These are phyloP conservation scores for Microcera coccophila DNA, from an alignment of 2,329 filamentous ascomycete species.

Conservation along the genomic window DNA sequence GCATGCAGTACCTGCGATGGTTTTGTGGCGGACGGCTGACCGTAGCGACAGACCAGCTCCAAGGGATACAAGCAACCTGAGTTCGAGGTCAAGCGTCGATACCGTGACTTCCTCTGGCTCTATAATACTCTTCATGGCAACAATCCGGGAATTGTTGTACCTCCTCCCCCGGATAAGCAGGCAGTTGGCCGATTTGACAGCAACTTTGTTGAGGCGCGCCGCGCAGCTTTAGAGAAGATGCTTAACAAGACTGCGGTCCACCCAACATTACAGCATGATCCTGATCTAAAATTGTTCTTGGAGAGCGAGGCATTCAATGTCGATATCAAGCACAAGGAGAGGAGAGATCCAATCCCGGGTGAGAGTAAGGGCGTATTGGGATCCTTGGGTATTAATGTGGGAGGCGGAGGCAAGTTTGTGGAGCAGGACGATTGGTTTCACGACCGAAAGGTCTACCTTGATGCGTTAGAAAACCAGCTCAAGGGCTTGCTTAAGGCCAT, in stretches of 20 bases:
- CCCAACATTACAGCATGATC: conserved; percentile 85
- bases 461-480: conserved; percentile 87
- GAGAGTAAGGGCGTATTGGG: conserved; percentile 95
- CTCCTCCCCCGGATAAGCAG: conserved; percentile 95
- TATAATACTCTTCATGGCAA: conserved; percentile 93
- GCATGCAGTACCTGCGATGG: not conserved
- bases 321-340: conserved; percentile 96
- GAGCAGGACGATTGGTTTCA: conserved; percentile 99
- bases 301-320: conserved; percentile 95
- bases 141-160: conserved; percentile 91
- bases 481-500: conserved; percentile 89
- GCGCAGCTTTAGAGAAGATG: conserved; percentile 94
- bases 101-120: conserved; percentile 96
- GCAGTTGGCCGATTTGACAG: conserved; percentile 92
- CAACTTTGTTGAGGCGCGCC: conserved; percentile 91
- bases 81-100: conserved; percentile 89
- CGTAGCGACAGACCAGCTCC: conserved; percentile 68
- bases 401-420: conserved; percentile 81
- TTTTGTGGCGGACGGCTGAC: conserved; percentile 1
- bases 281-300: conserved; percentile 90
- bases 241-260: conserved; percentile 92
- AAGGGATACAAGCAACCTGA: conserved; percentile 92
- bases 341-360: conserved; percentile 76
- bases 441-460: conserved; percentile 89
- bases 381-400: conserved; percentile 73